Evolutionary conservation across 2,329 filamentous ascomycete genomes (phyloP), one percentile per base, ranked within the genome.

Genomic region (Verticillium nonalfalfae): DNA sequence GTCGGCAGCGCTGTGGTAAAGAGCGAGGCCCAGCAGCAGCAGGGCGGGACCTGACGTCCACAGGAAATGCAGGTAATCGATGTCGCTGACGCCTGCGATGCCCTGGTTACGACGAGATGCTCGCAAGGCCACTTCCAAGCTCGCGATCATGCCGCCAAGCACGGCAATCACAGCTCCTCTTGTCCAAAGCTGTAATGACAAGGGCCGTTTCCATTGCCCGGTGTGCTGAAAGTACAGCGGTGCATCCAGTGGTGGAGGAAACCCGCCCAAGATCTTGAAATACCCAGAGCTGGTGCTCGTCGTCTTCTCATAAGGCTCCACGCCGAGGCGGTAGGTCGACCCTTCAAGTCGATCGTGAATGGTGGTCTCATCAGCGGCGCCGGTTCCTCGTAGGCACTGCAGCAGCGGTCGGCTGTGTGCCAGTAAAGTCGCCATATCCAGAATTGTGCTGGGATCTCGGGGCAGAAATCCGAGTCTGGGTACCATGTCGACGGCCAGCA

Each of bases 401-500:
- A 76, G 68, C 1, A 77, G 66, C 7, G 69, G 62, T 3, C 69
- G 69, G 57, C 75, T 77, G 38, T 77, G 73, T 2, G 72, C 69
- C 2, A 77, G 64, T 13, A 77, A 67, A 1, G 74, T 68, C 0
- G 75, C 75, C 62, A 71, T 66, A 57, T 72, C 72, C 50, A 75
- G 68, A 10, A 77, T 68, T 2, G 71, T 72, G 15, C 68, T 70
- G 0, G 74, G 73, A 7, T 73, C 66, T 13, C 74, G 70, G 0
- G 75, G 75, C 3, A 77, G 67, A n/a, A 76, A 71, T 0, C 74
- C 73, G 36, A 65, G 65, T 33, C 40, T 70, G 0, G 75, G 74
- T 13, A 71, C 67, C 0, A 67, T 38, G n/a, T 66, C 65, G 1
- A 71, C 63, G 1, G 65, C 61, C 3, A 61, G 61, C 0, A 69